Conservation (phyloP, 1,284 basidiomycete species). For the Pisolithus thermaeus region DNA sequence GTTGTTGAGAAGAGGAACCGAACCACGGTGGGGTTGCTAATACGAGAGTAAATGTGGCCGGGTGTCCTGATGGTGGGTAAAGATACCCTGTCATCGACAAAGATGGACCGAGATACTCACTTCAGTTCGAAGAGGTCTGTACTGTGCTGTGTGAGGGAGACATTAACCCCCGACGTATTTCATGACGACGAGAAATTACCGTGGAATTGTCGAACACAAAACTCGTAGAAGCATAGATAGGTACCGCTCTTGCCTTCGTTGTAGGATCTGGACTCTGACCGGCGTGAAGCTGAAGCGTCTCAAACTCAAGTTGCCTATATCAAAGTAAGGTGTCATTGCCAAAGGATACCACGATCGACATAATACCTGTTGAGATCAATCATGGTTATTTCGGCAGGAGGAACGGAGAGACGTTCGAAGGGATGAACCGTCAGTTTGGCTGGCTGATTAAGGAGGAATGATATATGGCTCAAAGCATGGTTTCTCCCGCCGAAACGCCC, state of each 20-base stretch:
- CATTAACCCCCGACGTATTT: not conserved
- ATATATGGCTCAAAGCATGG: too few relatives aligned
- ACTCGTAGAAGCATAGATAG: constrained; percentile 75
- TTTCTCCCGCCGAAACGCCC: too few relatives aligned
- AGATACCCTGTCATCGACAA: not conserved
- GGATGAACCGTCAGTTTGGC: too few relatives aligned
- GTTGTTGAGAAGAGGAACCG: constrained; percentile 20
- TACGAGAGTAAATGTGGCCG: constrained; percentile 75
- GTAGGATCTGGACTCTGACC: constrained; percentile 69
- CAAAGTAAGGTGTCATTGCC: not conserved
- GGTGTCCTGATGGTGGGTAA: constrained; percentile 36
- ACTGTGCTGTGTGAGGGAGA: constrained; percentile 49
- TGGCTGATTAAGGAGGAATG: too few relatives aligned
- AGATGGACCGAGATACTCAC: constrained; percentile 25
- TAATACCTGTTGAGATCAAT: not conserved
- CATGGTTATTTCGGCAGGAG: not conserved
- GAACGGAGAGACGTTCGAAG: not conserved
- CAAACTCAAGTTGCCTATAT: constrained; percentile 46
- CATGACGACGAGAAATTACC: constrained; percentile 28
- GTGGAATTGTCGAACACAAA: constrained; percentile 80
- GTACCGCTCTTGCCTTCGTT: constrained; percentile 76
- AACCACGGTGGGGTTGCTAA: constrained; percentile 82
- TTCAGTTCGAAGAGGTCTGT: constrained; percentile 78
- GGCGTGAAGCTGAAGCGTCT: constrained; percentile 80
- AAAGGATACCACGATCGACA: not conserved